These are phyloP conservation scores for Pichia rugopelliculosa DNA, from an alignment of 805 yeast genomes.

Conservation along the genomic window DNA sequence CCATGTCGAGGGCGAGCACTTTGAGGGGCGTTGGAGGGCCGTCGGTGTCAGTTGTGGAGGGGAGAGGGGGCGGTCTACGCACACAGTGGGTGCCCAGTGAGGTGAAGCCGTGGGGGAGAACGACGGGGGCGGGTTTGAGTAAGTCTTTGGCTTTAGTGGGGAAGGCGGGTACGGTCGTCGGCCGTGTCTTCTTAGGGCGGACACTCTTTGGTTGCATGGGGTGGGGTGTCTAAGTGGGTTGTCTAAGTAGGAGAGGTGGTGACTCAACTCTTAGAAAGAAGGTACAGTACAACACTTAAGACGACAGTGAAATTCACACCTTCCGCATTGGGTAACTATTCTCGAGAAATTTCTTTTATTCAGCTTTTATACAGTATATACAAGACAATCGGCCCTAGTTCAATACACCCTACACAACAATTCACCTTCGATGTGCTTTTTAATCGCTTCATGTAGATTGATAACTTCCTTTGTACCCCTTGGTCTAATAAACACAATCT, in stretches of 20 bases:
- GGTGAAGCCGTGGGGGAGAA: background rate
- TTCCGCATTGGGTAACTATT: too few relatives aligned
- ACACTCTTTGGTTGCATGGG: background rate
- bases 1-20: background rate
- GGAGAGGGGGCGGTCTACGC: background rate
- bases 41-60: background rate
- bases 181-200: too few relatives aligned
- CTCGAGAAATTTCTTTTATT: too few relatives aligned
- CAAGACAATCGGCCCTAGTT: background rate
- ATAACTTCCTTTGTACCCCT: conserved; percentile 41
- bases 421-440: conserved; percentile 64
- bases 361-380: background rate
- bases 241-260: background rate
- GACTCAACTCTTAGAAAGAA: too few relatives aligned
- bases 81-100: background rate
- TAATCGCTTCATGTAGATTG: conserved; percentile 82
- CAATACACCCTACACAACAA: conserved; percentile 65
- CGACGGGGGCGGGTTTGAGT: background rate
- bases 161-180: too few relatives aligned
- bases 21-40: background rate
- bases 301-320: too few relatives aligned
- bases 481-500: conserved; percentile 60
- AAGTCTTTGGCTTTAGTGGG: too few relatives aligned
- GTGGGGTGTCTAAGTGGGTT: too few relatives aligned
- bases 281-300: too few relatives aligned